Percentiles rank a stretch among this genome's conserved stretches.
phyloP scores from a whole-genome alignment of 495 filamentous ascomycete genomes.

The Cercophora sp. region DNA sequence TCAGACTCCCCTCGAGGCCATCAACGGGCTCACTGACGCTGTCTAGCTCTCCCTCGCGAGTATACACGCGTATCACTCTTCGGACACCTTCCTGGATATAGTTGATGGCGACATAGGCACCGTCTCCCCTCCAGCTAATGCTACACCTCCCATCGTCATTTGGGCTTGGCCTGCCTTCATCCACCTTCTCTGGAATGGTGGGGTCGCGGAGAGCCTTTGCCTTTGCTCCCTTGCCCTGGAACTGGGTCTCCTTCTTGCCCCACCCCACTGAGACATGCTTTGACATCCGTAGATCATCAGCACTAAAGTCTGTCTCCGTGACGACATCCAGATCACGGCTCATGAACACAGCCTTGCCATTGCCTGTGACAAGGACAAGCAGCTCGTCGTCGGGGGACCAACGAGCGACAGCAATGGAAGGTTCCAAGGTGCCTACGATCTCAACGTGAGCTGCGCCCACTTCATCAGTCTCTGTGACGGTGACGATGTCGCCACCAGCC shows the following conservation, averaged over 20 bases:
- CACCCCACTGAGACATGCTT: constrained; percentile 97
- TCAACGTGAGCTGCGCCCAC: constrained; percentile 62
- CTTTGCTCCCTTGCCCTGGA: constrained; percentile 88
- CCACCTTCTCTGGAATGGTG: constrained; percentile 89
- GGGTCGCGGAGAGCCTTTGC: constrained; percentile 87
- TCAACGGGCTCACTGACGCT: constrained; percentile 93
- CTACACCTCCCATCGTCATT: constrained; percentile 64
- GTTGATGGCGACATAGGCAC: constrained; percentile 84
- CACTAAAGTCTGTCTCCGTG: constrained; percentile 62
- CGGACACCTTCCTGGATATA: constrained; percentile 61
- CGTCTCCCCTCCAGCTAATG: constrained; percentile 94
- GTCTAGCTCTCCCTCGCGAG: constrained; percentile 81
- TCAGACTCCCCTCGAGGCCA: constrained; percentile 76
- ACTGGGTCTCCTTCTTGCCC: constrained; percentile 98
- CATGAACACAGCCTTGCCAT: constrained; percentile 84
- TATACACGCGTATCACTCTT: constrained; percentile 81
- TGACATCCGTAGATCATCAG: constrained; percentile 78
- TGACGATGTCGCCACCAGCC: constrained; percentile 85
- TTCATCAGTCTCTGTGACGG: constrained; percentile 71
- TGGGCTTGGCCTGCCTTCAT: constrained; percentile 71
- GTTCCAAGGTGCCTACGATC: constrained; percentile 89
- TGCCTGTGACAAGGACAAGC: constrained; percentile 73
- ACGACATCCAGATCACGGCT: constrained; percentile 84
- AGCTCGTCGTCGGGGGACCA: constrained; percentile 97
- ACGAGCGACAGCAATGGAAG: constrained; percentile 79